Base-by-base conservation (phyloP, 192 early-diverging fungal genomes). In the Thamnidium elegans region DNA sequence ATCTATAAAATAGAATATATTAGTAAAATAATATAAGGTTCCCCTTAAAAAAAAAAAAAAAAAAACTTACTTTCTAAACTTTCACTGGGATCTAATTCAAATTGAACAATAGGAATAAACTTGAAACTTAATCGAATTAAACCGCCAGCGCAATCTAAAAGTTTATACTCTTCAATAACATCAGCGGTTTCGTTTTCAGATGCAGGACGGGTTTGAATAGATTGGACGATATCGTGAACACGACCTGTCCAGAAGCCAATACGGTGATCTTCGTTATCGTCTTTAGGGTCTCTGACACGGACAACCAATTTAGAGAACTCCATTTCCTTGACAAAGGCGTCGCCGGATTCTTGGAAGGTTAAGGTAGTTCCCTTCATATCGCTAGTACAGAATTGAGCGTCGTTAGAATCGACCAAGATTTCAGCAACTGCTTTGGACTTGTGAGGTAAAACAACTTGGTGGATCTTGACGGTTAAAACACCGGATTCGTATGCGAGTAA, bases 261-360 rank as follows among this genome's bases (percentile, higher is more conserved):
- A 34, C 46, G 26, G 30, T 36, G 7, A 9, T 63, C 58, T n/a
- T 79, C 77, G 19, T 77, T 74, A n/a, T 77, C 73, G 30, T 68
- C 43, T 0, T 72, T 58, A 26, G 51, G 23, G 11, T 55, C 59
- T 32, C 66, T 72, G 39, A 85, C 63, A 11, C 72, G 19, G 39
- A 85, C 65, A 7, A 69, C 50, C 31, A 85, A 14, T 34, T 69
- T 78, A n/a, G 83, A 78, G 23, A 77, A 85, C 54, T 85, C 81
- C 66, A 85, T 62, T 58, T 85, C 81, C 61, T 82, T 82, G 36
- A 85, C 73, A 67, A 82, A 82, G 10, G 80, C 79, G 50, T 85
- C 81, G n/a, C 67, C 72, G 21, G 72, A 62, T 48, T 81, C 80
- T 50, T 79, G 64, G 55, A 62, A 76, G 17, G 48, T 47, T 26